A percentile compares a stretch with the other conserved stretches of the same genome.
These are phyloP conservation scores for Cercospora berteroae DNA, from an alignment of 2,329 filamentous ascomycete species.

Conservation along the genomic window DNA sequence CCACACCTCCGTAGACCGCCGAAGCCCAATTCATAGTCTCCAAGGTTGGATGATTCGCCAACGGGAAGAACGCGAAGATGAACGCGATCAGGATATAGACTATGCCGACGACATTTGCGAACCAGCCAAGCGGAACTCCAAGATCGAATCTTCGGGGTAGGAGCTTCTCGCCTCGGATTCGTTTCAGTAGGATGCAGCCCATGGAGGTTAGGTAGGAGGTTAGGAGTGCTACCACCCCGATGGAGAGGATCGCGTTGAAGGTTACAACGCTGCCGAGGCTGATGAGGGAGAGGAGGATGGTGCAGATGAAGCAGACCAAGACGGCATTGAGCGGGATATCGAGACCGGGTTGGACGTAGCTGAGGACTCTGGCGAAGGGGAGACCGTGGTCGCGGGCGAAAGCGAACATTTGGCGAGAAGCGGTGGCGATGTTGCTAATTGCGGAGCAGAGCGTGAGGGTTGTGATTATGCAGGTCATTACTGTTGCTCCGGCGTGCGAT, in stretches of 20 bases:
- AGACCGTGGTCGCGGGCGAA: conserved; percentile 47
- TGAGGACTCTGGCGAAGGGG: conserved; percentile 36
- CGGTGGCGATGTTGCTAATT: conserved; percentile 41
- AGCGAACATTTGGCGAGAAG: conserved; percentile 44
- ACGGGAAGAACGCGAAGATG: conserved; percentile 31
- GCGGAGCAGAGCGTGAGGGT: conserved; percentile 42
- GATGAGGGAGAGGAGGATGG: conserved; percentile 27
- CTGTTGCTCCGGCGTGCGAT: conserved; percentile 36
- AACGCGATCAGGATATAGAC: conserved; percentile 26
- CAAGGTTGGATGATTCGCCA: conserved; percentile 26
- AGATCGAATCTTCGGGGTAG: conserved; percentile 29
- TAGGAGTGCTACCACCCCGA: conserved; percentile 39
- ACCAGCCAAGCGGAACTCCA: conserved; percentile 25
- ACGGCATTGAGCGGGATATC: conserved; percentile 34
- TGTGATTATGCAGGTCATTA: conserved; percentile 39
- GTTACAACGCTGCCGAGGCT: conserved; percentile 42
- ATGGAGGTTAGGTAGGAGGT: conserved; percentile 32
- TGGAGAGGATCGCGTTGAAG: conserved; percentile 44
- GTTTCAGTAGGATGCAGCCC: conserved; percentile 29
- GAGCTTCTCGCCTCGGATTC: conserved; percentile 29
- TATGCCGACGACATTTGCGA: conserved; percentile 28
- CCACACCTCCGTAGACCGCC: conserved; percentile 25
- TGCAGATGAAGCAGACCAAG: conserved; percentile 25
- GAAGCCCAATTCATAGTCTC: conserved; percentile 32
- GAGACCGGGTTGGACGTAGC: conserved; percentile 27